phyloP scores from a whole-genome alignment of 116 monocot genomes.

The Dioscorea cayenensis region DNA sequence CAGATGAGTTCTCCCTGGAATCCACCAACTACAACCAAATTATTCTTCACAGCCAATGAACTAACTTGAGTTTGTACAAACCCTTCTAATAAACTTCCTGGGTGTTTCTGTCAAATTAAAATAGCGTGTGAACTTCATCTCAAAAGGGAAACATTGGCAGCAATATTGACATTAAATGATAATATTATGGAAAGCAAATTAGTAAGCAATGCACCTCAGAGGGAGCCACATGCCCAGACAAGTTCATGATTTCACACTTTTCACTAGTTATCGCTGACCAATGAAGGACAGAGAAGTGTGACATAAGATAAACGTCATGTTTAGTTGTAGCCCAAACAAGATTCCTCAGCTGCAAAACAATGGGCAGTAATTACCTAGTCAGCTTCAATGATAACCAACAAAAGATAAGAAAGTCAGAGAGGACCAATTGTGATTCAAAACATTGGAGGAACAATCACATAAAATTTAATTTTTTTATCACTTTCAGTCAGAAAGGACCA shows the following conservation, averaged over 20 bases:
- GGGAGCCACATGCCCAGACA: constrained; percentile 73
- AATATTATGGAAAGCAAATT: background rate
- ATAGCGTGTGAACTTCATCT: background rate
- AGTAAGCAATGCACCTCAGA: constrained; percentile 41
- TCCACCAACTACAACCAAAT: constrained; percentile 76
- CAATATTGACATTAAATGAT: background rate
- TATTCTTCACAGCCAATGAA: constrained; percentile 73
- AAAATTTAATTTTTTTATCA: too few relatives aligned
- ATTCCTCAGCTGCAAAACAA: constrained; percentile 59
- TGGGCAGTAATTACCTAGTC: background rate
- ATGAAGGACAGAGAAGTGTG: constrained; percentile 62
- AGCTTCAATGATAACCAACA: background rate
- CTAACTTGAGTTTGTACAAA: constrained; percentile 80
- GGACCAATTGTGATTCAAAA: too few relatives aligned
- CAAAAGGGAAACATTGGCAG: background rate
- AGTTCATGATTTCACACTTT: constrained; percentile 51
- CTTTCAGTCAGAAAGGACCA: too few relatives aligned
- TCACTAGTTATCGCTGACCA: constrained; percentile 63
- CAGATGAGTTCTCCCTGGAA: constrained; percentile 90
- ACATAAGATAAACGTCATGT: constrained; percentile 85
- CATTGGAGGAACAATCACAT: too few relatives aligned
- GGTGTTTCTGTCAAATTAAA: constrained; percentile 54
- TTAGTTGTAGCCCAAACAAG: constrained; percentile 90
- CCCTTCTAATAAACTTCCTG: constrained; percentile 78
- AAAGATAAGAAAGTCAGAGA: too few relatives aligned